phyloP scores from a whole-genome alignment of 2,329 filamentous ascomycete genomes.

The Pestalotiopsis sp. region DNA sequence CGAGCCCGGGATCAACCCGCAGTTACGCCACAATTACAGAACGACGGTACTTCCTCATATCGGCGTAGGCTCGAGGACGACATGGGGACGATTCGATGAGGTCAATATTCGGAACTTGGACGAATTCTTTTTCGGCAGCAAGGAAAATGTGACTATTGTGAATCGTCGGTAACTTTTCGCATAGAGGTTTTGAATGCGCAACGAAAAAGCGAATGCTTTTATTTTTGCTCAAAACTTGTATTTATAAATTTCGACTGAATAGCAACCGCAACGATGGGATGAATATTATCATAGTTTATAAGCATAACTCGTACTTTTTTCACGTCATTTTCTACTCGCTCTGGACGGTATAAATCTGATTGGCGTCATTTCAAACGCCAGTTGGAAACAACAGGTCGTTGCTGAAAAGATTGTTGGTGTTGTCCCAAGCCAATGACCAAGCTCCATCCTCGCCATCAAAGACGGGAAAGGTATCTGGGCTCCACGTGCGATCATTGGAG shows the following conservation, averaged over 20 bases:
- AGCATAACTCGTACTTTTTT: too few relatives aligned
- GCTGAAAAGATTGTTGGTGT: constrained; percentile 6
- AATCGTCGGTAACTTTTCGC: not conserved
- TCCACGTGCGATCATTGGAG: constrained; percentile 11
- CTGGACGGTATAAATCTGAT: too few relatives aligned
- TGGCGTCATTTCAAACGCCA: not conserved
- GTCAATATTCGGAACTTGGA: constrained; percentile 23
- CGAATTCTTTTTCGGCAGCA: constrained; percentile 22
- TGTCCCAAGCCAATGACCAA: constrained; percentile 14
- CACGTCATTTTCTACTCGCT: too few relatives aligned
- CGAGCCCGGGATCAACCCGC: not conserved
- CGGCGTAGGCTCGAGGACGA: constrained; percentile 27
- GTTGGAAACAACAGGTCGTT: not conserved
- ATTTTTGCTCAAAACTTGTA: too few relatives aligned
- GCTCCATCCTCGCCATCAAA: constrained; percentile 12
- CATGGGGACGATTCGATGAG: constrained; percentile 28
- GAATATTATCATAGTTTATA: too few relatives aligned
- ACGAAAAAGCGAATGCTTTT: too few relatives aligned
- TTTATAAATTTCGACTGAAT: too few relatives aligned
- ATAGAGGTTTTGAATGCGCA: too few relatives aligned
- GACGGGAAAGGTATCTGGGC: constrained; percentile 10
- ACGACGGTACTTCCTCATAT: constrained; percentile 31
- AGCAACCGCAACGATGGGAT: too few relatives aligned
- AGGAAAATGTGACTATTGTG: constrained; percentile 13
- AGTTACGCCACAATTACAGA: constrained; percentile 24